A percentile compares a stretch with the other conserved stretches of the same genome.
Evolutionary conservation across 2,329 filamentous ascomycete species (phyloP).

Genomic region (Alternaria metachromatica): DNA sequence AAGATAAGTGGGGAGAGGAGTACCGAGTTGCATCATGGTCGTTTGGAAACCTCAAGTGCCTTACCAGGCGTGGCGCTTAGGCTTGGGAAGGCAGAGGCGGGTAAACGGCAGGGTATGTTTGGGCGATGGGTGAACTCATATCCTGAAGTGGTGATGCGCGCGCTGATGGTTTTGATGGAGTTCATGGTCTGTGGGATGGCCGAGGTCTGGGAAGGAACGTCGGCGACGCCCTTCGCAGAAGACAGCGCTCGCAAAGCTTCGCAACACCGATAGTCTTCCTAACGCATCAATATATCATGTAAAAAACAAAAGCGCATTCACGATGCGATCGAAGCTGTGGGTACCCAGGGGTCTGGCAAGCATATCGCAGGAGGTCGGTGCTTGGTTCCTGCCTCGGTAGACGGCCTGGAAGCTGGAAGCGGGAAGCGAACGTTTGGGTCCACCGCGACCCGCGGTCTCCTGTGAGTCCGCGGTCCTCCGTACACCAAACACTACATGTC

Average conservation of each 20-base stretch:
- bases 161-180: not conserved
- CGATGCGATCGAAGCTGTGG: not conserved
- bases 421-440: not conserved
- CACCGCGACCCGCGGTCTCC: not conserved
- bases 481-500: not conserved
- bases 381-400: not conserved
- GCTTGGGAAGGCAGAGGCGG: constrained; percentile 1
- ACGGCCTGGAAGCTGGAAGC: not conserved
- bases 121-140: not conserved
- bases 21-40: constrained; percentile 29
- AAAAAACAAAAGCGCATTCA: not conserved
- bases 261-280: not conserved
- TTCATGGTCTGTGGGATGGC: not conserved
- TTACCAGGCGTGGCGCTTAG: constrained; percentile 11
- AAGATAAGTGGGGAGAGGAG: constrained; percentile 29
- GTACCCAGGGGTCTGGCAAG: not conserved
- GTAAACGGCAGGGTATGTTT: not conserved
- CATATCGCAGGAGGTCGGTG: not conserved
- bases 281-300: not conserved
- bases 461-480: not conserved
- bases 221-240: too few species aligned
- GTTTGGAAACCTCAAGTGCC: constrained; percentile 39
- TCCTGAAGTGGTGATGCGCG: not conserved
- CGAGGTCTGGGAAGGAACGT: not conserved
- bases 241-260: not conserved